Evolutionary conservation across 2,329 filamentous ascomycete genomes (phyloP), one percentile per base, ranked within the genome.

Genomic region (Pestalotiopsis sp.): DNA sequence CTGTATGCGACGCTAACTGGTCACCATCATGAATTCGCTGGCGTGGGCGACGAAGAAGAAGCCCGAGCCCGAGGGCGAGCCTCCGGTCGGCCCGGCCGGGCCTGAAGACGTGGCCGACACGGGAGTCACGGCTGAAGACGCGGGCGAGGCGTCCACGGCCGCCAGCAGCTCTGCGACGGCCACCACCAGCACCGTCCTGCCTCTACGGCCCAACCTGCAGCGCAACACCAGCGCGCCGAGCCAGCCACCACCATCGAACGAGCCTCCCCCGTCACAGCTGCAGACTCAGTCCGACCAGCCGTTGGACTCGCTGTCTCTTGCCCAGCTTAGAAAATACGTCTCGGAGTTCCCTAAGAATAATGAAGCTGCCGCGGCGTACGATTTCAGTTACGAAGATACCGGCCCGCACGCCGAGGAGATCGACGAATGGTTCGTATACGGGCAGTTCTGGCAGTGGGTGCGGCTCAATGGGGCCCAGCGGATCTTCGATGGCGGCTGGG

Each of bases 341-440:
- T 88, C 89, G 70, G 92, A 94, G 68, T 89, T 93, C 72, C 91
- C 91, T 17, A 88, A 88, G 70, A 77, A 85, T 64, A 92, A 94
- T 71, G 87, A 91, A 63, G 84, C 86, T 55, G 89, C 89, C 11
- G 84, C 86, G 57, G 89, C 89, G 11, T 99, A 99, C 83, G 94
- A 96, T 69, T 99, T 97, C 77, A 88, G 88, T 70, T 95, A 95
- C 81, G 83, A 87, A 30, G 92, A 95, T 78, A 86, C 87, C 67
- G 90, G 91, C 24, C 83, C 89, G 0, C 91, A 97, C 73, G 89
- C 92, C 20, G 93, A 96, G 71, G 96, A 99, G 82, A 85, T 99
- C 61, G 94, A 98, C 77, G 96, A 99, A 81, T 99, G 96, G 96
- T 99, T 99, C 80, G 90, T 91, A 65, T 98, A 98, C 80, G 58